Evolutionary conservation across 208 protist species (phyloP).

Genomic region (Phytomonas sp.): DNA sequence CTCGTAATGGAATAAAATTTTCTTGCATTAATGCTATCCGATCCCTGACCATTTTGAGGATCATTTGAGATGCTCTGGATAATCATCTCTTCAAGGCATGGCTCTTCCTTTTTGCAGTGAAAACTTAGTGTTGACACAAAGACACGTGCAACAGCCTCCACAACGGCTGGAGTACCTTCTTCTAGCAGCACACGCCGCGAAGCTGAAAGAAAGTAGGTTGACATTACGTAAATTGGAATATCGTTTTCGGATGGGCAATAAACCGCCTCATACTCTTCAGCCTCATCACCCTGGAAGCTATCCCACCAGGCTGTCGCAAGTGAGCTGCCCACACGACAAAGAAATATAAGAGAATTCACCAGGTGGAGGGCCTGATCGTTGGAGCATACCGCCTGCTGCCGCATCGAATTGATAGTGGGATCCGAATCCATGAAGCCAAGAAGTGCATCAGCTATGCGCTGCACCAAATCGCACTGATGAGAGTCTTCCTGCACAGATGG

Average conservation of each 20-base stretch:
- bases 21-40: background rate
- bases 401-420: background rate
- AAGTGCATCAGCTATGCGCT: background rate
- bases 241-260: background rate
- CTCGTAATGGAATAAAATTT: background rate
- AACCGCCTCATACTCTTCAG: conserved; percentile 5
- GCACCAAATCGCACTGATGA: background rate
- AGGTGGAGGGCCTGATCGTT: conserved; percentile 31
- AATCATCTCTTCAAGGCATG: background rate
- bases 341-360: conserved; percentile 38
- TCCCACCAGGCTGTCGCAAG: conserved; percentile 17
- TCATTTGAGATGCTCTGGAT: background rate
- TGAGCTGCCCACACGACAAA: conserved; percentile 23
- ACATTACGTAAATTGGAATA: background rate
- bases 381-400: conserved; percentile 24
- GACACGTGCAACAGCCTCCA: conserved; percentile 57
- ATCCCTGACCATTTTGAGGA: background rate
- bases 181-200: conserved; percentile 29
- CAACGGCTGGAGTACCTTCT: conserved; percentile 33
- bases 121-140: conserved; percentile 24
- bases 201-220: conserved; percentile 34
- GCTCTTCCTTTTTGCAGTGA: background rate
- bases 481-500: background rate
- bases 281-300: conserved; percentile 24
- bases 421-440: background rate